Evolutionary conservation across 305 asterid species (phyloP).

Genomic region (Rubia peregrina): DNA sequence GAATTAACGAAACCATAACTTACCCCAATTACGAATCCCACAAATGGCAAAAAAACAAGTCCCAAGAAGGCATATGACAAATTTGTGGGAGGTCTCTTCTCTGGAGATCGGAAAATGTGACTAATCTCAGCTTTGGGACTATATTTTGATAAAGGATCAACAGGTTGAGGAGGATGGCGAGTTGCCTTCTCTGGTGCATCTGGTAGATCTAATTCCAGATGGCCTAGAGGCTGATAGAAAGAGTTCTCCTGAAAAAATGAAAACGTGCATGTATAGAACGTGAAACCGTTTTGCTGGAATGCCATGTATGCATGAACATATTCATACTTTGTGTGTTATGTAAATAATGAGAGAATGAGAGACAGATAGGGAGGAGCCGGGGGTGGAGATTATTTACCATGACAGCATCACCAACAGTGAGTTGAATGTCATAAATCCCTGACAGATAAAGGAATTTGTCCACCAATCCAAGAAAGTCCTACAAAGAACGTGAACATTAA

Average conservation of each 20-base stretch:
- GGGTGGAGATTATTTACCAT: conserved; percentile 42
- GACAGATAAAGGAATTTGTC: conserved; percentile 84
- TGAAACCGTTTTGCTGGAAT: neutral
- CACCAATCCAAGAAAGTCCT: conserved; percentile 97
- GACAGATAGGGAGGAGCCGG: too few species aligned
- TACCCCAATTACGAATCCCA: conserved; percentile 89
- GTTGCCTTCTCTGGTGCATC: conserved; percentile 86
- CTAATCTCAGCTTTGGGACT: conserved; percentile 84
- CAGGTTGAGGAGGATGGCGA: conserved; percentile 71
- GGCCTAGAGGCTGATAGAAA: conserved; percentile 66
- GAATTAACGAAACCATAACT: conserved; percentile 11
- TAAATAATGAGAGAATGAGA: too few species aligned
- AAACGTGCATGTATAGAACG: conserved; percentile 15
- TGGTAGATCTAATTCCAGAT: conserved; percentile 80
- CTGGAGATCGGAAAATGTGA: conserved; percentile 87
- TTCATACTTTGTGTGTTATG: neutral
- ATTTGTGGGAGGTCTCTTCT: conserved; percentile 72
- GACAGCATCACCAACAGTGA: conserved; percentile 78
- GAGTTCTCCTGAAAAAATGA: conserved; percentile 74
- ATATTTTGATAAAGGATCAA: conserved; percentile 62
- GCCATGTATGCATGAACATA: neutral
- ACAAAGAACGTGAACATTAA: conserved; percentile 19
- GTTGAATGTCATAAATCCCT: conserved; percentile 75
- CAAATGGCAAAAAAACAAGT: conserved; percentile 65
- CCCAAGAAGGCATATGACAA: conserved; percentile 75